Conservation (phyloP, 179 eudicot genomes). For the Carnegiea gigantea region DNA sequence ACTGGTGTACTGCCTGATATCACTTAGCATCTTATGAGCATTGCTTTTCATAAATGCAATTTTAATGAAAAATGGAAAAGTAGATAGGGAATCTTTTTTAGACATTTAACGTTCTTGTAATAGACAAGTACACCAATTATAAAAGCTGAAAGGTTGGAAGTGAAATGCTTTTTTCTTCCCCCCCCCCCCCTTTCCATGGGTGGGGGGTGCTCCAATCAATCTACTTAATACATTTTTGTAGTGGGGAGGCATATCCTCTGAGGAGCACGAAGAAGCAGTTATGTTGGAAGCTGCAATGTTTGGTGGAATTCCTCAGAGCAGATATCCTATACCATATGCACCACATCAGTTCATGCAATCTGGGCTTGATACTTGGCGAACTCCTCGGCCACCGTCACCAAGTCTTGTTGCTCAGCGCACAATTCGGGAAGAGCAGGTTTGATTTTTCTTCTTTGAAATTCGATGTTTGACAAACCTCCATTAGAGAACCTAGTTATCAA, state of each 20-base stretch:
- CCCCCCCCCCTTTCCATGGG: too few species aligned
- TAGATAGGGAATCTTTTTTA: neutral
- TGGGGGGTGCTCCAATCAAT: neutral
- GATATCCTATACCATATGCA: slow-evolving; percentile 54
- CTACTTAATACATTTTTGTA: slow-evolving; percentile 28
- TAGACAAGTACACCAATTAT: neutral
- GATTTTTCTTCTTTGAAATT: slow-evolving; percentile 11
- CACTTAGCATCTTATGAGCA: neutral
- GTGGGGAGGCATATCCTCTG: slow-evolving; percentile 99
- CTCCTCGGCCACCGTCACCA: slow-evolving; percentile 88
- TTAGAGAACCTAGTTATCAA: neutral
- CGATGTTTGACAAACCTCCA: neutral
- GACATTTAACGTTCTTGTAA: neutral
- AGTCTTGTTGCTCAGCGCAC: slow-evolving; percentile 79
- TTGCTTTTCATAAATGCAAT: neutral
- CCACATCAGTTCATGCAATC: slow-evolving; percentile 52
- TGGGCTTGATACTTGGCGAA: slow-evolving; percentile 40
- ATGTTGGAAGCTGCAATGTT: slow-evolving; percentile 99
- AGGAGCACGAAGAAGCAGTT: slow-evolving; percentile 95
- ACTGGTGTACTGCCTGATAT: slow-evolving; percentile 10
- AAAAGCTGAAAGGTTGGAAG: neutral
- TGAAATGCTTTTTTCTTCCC: neutral
- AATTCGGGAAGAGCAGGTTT: slow-evolving; percentile 88
- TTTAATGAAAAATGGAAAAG: neutral
- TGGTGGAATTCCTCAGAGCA: slow-evolving; percentile 79